These are phyloP conservation scores for Emergomyces pasteurianus DNA, from an alignment of 2,329 filamentous ascomycete genomes.

Conservation along the genomic window DNA sequence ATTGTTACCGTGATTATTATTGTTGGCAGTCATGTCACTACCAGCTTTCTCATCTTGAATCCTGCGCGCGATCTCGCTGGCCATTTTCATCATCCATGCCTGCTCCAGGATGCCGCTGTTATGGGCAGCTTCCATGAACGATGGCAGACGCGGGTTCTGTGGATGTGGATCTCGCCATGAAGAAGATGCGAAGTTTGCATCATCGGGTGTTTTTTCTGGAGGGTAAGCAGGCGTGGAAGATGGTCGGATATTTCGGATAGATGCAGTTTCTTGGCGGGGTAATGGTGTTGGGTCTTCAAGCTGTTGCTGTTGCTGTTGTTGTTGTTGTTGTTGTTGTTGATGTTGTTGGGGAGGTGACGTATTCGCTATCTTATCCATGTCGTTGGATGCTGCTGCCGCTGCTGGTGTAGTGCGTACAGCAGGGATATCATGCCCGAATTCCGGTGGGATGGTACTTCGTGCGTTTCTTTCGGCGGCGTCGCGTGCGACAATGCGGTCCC, in stretches of 20 bases:
- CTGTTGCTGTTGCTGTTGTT: not conserved
- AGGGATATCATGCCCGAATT: constrained; percentile 13
- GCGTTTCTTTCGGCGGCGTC: constrained; percentile 14
- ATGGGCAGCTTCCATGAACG: constrained; percentile 7
- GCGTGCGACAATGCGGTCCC: constrained; percentile 20
- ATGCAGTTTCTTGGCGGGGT: not conserved
- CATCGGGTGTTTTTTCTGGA: not conserved
- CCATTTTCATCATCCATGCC: constrained; percentile 54
- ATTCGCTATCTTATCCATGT: not conserved
- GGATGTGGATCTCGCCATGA: not conserved
- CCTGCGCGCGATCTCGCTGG: constrained; percentile 71
- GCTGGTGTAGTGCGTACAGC: not conserved
- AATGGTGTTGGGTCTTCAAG: not conserved
- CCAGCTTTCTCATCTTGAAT: constrained; percentile 71
- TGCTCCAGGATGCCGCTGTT: constrained; percentile 33
- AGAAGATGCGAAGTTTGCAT: not conserved
- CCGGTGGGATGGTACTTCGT: constrained; percentile 15
- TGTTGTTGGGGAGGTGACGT: not conserved
- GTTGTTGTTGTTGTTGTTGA: too few species aligned
- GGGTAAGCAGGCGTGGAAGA: not conserved
- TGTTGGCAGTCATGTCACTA: constrained; percentile 18
- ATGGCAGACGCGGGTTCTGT: not conserved
- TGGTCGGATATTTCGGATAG: not conserved
- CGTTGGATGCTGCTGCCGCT: not conserved
- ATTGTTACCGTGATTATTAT: constrained; percentile 12